Conservation (phyloP, 495 filamentous ascomycete genomes). For the Penicillium waksmanii region DNA sequence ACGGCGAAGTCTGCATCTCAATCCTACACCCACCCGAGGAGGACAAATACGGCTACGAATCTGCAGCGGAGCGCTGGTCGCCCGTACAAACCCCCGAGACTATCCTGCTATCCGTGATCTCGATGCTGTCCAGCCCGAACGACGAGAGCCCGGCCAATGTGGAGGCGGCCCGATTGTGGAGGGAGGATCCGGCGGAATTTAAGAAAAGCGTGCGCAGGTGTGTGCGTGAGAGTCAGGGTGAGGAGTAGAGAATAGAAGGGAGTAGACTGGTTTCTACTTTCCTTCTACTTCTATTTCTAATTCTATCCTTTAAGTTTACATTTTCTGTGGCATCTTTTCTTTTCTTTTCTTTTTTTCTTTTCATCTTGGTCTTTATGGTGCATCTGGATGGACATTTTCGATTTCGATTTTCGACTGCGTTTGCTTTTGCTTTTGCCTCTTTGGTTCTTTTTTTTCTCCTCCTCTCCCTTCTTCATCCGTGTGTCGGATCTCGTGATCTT, state of each 20-base stretch:
- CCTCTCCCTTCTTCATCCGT: background rate
- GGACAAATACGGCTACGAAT: constrained; percentile 94
- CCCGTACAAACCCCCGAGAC: constrained; percentile 98
- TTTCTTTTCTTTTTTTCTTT: background rate
- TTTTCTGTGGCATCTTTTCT: no score
- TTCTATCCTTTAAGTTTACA: background rate
- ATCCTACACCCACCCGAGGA: constrained; percentile 97
- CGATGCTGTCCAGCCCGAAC: constrained; percentile 90
- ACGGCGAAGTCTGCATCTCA: constrained; percentile 92
- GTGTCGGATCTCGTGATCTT: background rate
- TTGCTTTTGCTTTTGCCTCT: background rate
- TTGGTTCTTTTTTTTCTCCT: background rate
- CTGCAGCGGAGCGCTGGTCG: constrained; percentile 88
- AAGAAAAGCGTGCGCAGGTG: constrained; percentile 74
- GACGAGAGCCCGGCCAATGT: constrained; percentile 95
- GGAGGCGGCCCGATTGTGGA: constrained; percentile 85
- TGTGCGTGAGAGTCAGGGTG: constrained; percentile 83
- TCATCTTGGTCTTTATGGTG: constrained; percentile 17
- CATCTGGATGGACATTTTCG: constrained; percentile 22
- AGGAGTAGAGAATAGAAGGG: constrained; percentile 43
- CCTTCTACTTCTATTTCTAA: constrained; percentile 5
- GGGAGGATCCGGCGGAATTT: constrained; percentile 83
- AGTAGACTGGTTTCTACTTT: constrained; percentile 27
- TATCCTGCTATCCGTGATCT: constrained; percentile 90
- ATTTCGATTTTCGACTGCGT: background rate